Evolutionary conservation across 768 basidiomycete genomes (phyloP), one percentile per base, ranked within the genome.

Genomic region (Glaciozyma martinii): DNA sequence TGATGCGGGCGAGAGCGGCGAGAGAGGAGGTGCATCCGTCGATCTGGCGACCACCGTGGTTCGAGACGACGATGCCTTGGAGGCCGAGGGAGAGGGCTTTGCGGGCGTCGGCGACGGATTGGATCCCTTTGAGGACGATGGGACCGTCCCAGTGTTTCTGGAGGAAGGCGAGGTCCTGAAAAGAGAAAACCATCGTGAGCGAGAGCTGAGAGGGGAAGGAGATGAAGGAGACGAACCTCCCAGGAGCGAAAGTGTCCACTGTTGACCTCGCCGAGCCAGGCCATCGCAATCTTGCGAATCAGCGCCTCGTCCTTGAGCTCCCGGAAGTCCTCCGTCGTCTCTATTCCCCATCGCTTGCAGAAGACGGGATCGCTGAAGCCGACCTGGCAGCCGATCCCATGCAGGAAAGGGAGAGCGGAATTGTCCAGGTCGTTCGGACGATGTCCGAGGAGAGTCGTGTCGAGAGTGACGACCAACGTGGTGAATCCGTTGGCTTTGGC

Each of bases 1-100:
- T 84, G 71, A 90, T 86, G 53, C 77, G 78, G 63, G 85, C 84
- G 19, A 90, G 82, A 10, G 87, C 86, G 67, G 83, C 83, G 19
- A 90, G 77, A 1, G 89, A 84, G 0, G 85, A 82, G 27, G 90
- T 82, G 4, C 85, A 85, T 6, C 89, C 89, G 74, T 93, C 90
- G 46, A 83, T 80, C 71, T 83, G 82, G 30, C 83, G 74, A n/a
- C 49, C 56, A 8, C 81, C 82, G 71, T 90, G 88, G 72, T 89
- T 91, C 15, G 86, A 88, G 21, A 90, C 85, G 56, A 90, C 75
- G 63, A 90, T 86, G 1, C 86, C 88, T 62, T 89, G 82, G 19
- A 84, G 79, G 1, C 86, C 82, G 1, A 43, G 82, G 25, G 86
- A 82, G 19, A 88, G 73, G 0, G 86, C 86, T 71, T 80, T 82